phyloP scores from a whole-genome alignment of 805 yeast genomes.

The Kodamaea jinghongensis region DNA sequence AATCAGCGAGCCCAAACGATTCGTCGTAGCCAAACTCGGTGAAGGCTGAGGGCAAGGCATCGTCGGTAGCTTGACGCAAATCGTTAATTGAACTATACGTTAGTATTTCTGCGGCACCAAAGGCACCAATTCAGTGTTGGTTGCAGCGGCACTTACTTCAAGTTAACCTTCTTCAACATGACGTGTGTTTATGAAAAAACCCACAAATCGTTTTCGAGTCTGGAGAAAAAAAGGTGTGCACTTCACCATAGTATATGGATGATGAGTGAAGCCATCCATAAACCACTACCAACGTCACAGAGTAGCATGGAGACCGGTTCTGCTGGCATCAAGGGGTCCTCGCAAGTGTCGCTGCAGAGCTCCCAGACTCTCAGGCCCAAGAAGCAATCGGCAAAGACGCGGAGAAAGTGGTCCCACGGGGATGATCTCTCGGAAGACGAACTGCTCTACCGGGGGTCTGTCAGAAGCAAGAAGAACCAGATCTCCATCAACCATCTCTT shows the following conservation, averaged over 20 bases:
- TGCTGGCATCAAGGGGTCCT: not conserved
- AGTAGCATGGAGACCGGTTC: not conserved
- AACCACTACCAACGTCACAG: not conserved
- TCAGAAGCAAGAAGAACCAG: constrained; percentile 35
- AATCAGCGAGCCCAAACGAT: constrained; percentile 44
- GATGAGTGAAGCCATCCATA: constrained; percentile 9
- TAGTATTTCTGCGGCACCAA: too few species aligned
- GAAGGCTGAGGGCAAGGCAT: constrained; percentile 41
- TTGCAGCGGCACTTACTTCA: constrained; percentile 24
- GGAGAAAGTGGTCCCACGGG: not conserved
- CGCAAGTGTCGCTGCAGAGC: too few species aligned
- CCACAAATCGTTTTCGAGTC: not conserved
- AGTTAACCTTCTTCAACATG: constrained; percentile 23
- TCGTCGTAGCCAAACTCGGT: constrained; percentile 46
- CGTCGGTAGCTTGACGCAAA: constrained; percentile 50
- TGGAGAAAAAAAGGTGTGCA: constrained; percentile 1
- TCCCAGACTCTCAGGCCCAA: too few species aligned
- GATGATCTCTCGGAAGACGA: too few species aligned
- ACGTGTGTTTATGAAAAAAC: constrained; percentile 4
- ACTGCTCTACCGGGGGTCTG: too few species aligned
- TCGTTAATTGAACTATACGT: constrained; percentile 43
- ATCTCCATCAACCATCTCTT: constrained; percentile 63
- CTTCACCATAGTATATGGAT: constrained; percentile 16
- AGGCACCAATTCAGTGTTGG: too few species aligned
- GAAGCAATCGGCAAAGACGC: not conserved